Base-by-base conservation (phyloP, 257 asterid genomes). In the Solanum virginianum region DNA sequence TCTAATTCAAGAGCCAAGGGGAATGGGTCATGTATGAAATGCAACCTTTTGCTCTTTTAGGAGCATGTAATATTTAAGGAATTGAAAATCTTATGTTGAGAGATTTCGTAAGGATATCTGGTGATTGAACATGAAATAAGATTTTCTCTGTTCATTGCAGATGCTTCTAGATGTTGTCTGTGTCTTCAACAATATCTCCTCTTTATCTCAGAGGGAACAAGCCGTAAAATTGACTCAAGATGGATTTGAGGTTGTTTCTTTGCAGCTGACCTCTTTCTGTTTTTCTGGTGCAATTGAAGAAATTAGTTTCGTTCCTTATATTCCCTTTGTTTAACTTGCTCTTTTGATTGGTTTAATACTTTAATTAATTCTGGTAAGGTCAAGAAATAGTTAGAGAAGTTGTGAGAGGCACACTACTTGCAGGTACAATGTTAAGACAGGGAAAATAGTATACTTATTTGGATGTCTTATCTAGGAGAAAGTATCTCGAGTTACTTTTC, bases 191-290 rank as follows among this genome's bases (percentile, higher is more conserved):
- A 77, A 85, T 4, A 90, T 93, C 51, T 88, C 93, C 85, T 88
- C 96, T 63, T 86, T 95, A 85, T 92, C 98, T 82, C 98, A 85
- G 89, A 92, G 77, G 88, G 94, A 92, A 81, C 99, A 94, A 72
- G 86, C 94, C 24, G 90, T 94, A 22, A 94, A 93, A 88, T 82
- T 95, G 86, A 92, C 88, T 77, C 95, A 93, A 90, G 93, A 91
- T 47, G 98, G 98, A 81, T 84, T 93, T 15, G 93, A 96, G 98
- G 99, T 95, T 53, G 24, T 45, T 53, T 43, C 82, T 91, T 82
- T 43, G 49, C 57, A 68, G 29, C 81, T 41, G 60, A 17, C 24
- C 18, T 51, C 54, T 79, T 65, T 53, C 62, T 53, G 47, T 53
- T 77, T 77, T 77, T 16, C 17, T 53, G 47, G 15, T 53, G 65